These are phyloP conservation scores for Diplodia seriata DNA, from an alignment of 2,329 filamentous ascomycete species.

Conservation along the genomic window DNA sequence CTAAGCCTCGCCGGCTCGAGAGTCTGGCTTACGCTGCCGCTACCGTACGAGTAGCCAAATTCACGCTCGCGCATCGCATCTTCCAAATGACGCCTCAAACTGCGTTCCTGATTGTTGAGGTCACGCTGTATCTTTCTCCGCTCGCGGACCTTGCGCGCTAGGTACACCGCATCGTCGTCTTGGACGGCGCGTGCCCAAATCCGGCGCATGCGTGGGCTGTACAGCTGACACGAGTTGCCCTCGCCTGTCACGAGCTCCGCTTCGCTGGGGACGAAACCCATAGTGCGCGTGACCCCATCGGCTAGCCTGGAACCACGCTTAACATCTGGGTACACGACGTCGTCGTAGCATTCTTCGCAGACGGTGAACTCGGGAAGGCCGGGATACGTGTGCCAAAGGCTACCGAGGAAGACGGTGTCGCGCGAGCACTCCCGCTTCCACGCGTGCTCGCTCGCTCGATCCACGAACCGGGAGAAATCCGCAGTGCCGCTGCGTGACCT, in stretches of 20 bases:
- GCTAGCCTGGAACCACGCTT: slow-evolving; percentile 38
- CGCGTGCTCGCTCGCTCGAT: slow-evolving; percentile 61
- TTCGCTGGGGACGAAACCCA: slow-evolving; percentile 61
- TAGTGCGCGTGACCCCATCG: slow-evolving; percentile 57
- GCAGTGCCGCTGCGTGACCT: slow-evolving; percentile 45
- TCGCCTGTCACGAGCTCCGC: slow-evolving; percentile 24
- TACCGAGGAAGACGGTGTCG: slow-evolving; percentile 67
- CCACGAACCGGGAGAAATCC: slow-evolving; percentile 68
- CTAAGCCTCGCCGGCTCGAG: slow-evolving; percentile 40
- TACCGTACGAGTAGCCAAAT: slow-evolving; percentile 33
- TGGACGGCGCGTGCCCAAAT: slow-evolving; percentile 73
- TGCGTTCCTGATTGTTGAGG: slow-evolving; percentile 5
- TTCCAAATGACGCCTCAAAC: background rate
- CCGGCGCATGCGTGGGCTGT: slow-evolving; percentile 78
- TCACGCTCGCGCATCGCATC: slow-evolving; percentile 29
- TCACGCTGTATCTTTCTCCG: slow-evolving; percentile 49
- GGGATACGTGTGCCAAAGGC: slow-evolving; percentile 79
- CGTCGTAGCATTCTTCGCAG: slow-evolving; percentile 85
- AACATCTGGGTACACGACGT: slow-evolving; percentile 70
- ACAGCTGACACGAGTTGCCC: slow-evolving; percentile 74
- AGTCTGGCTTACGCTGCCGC: background rate
- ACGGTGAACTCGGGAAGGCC: slow-evolving; percentile 79
- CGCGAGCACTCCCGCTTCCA: slow-evolving; percentile 65
- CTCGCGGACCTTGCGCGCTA: slow-evolving; percentile 68
- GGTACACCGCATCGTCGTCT: slow-evolving; percentile 61